Evolutionary conservation across 768 basidiomycete genomes (phyloP), one percentile per base, ranked within the genome.

Genomic region (Leccinum aurantiacum): DNA sequence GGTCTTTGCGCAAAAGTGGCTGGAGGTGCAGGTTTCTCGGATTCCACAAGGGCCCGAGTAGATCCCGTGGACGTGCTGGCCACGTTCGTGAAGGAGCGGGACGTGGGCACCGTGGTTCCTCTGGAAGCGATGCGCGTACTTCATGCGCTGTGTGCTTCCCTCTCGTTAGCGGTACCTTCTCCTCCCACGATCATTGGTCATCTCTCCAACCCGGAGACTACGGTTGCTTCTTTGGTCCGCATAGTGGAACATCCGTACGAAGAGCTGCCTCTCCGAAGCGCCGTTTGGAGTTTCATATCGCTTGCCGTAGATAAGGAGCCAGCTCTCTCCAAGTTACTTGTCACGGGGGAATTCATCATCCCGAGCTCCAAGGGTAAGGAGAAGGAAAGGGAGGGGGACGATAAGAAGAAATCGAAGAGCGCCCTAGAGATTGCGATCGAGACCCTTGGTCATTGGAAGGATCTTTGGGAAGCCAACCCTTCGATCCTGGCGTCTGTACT

Each of bases 271-370:
- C 79, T 92, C 33, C 86, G 90, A 19, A 87, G 82, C 53, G 83
- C 89, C 0, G 84, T 91, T 6, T 98, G 95, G 95, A 83, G 82
- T 62, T 89, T 96, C 63, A 86, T 96, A 41, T 76, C 90, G 0
- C 79, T 91, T 17, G 88, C 91, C 1, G 85, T 95, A 14, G 87
- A 91, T 65, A 89, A 88, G 61, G 93, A 95, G 69, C 93, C 95
- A 1, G 93, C 95, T 0, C 78, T 96, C 5, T 87, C 90, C 2
- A 80, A 85, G 56, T 77, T 97, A 27, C 87, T 95, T 60, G 87
- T 95, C 33, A 81, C 85, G 0, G 93, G 93, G 3, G 82, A 84
- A 46, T 88, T 91, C 64, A 81, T 81, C 53, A 74, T 80, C 4
- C 82, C 84, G 3, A 67, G 60, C 38, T 63, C 73, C 56, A 82